Base-by-base conservation (phyloP, 2,329 filamentous ascomycete genomes). In the Whalleya microplaca region DNA sequence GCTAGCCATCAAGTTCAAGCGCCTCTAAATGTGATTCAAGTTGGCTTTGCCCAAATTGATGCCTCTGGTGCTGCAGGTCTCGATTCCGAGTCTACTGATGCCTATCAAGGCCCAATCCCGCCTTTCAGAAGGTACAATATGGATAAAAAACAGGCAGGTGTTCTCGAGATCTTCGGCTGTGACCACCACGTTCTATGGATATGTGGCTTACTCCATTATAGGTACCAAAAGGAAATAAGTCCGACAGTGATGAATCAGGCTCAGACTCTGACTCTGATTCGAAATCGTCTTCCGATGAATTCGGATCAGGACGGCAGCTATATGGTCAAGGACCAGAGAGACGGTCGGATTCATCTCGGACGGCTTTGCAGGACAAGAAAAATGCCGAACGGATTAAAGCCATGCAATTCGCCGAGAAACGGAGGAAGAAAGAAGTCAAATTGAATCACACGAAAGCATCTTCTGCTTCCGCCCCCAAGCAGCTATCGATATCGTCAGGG, bases 361-460 rank as follows among this genome's bases (percentile, higher is more conserved):
- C 62, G 43, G 47, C 73, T 6, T 76, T 76, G 44, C 76, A 76
- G 61, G 76, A 78, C 41, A 80, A 78, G 66, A 78, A 76, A 64
- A 78, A 80, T 47, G 74, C 74, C 21, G 80, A 81, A 56, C 76
- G 76, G 48, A 74, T 74, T 21, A 80, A 79, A 61, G 73, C 76
- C 12, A 74, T 75, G 61, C 77, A 84, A 62, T 71, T 87, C 18
- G 81, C 84, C 7, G 82, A 84, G 42, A 80, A 82, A 68, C 77
- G 85, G 44, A 81, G 84, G 65, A 85, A 85, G 71, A 88, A 87
- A 70, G 84, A 88, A 53, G 79, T 90, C 49, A 87, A 87, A 58
- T 73, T 91, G 53, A 88, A 88, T 66, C 79, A 79, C 21, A 69
- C 64, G n/a, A 67, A 61, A 57, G 41, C 59, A 50, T 48, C 56